These are phyloP conservation scores for Saksenaea vasiformis DNA, from an alignment of 371 early-diverging fungal genomes.

Conservation along the genomic window DNA sequence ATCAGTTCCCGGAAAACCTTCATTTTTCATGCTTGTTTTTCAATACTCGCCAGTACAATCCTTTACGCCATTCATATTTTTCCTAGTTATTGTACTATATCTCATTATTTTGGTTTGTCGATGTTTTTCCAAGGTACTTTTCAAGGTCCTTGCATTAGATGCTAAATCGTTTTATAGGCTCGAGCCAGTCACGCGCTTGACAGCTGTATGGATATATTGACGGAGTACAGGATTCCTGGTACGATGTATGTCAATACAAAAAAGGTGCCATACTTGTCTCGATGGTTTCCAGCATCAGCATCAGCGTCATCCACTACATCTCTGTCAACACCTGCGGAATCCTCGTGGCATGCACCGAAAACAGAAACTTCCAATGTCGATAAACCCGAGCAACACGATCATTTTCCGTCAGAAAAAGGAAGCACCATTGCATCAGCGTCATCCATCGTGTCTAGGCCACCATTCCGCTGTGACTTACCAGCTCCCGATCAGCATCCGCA, in stretches of 20 bases:
- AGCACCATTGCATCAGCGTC: background rate
- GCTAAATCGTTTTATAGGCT: background rate
- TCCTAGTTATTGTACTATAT: background rate
- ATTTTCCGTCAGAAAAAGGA: background rate
- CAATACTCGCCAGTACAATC: slow-evolving; percentile 2
- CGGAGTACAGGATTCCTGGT: slow-evolving; percentile 8
- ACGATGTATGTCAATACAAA: slow-evolving; percentile 6
- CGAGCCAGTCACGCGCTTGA: slow-evolving; percentile 8
- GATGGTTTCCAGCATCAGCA: background rate
- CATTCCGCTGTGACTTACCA: background rate
- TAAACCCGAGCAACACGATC: background rate
- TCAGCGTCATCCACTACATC: slow-evolving; percentile 2
- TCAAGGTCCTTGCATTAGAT: background rate
- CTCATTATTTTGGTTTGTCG: background rate
- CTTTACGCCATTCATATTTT: background rate
- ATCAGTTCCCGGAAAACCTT: slow-evolving; percentile 3
- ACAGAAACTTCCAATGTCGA: background rate
- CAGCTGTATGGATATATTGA: slow-evolving; percentile 7
- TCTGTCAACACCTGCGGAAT: background rate
- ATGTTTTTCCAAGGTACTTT: background rate
- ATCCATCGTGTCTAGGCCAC: background rate
- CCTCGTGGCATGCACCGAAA: background rate
- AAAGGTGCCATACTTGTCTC: slow-evolving; percentile 3
- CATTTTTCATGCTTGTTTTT: background rate
- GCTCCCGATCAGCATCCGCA: background rate